A percentile compares a stretch with the other conserved stretches of the same genome.
Conservation (phyloP, 768 basidiomycete species). For the Leccinum longicurvipes region DNA sequence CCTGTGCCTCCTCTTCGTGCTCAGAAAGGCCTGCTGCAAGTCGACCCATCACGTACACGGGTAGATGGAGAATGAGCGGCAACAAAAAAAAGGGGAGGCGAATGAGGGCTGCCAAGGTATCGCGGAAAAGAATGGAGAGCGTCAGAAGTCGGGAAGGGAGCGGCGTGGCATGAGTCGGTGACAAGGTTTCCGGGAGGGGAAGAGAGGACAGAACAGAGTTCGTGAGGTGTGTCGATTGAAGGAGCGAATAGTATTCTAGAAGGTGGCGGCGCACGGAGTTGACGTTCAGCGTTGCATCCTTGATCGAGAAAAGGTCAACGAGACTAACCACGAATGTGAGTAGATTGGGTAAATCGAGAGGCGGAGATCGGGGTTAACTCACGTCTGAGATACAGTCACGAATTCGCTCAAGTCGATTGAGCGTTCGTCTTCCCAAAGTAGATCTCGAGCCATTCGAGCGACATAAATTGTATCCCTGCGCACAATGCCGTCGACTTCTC, state of each 20-base stretch:
- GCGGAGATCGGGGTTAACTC: slow-evolving; percentile 34
- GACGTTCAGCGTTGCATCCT: slow-evolving; percentile 58
- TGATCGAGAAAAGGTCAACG: slow-evolving; percentile 81
- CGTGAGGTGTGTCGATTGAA: slow-evolving; percentile 76
- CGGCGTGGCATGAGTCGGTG: slow-evolving; percentile 66
- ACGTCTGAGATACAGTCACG: slow-evolving; percentile 89
- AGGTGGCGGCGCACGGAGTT: slow-evolving; percentile 63
- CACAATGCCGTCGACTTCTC: slow-evolving; percentile 20
- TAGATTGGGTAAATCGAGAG: slow-evolving; percentile 13
- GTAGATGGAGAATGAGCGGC: slow-evolving; percentile 79
- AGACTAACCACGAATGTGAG: slow-evolving; percentile 50
- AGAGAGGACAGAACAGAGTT: slow-evolving; percentile 82
- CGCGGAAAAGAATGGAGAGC: slow-evolving; percentile 71
- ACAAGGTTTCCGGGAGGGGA: slow-evolving; percentile 79
- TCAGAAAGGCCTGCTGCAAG: slow-evolving; percentile 70
- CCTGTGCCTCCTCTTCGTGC: slow-evolving; percentile 91
- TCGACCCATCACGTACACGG: slow-evolving; percentile 80
- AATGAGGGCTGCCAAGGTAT: slow-evolving; percentile 65
- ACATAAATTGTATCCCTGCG: slow-evolving; percentile 85
- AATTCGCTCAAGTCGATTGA: slow-evolving; percentile 79
- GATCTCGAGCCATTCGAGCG: slow-evolving; percentile 88
- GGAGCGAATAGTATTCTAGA: slow-evolving; percentile 84
- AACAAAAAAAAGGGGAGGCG: slow-evolving; percentile 87
- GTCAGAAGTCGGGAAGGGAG: slow-evolving; percentile 84
- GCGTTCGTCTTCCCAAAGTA: slow-evolving; percentile 86